Base-by-base conservation (phyloP, 2,329 filamentous ascomycete genomes). In the Chrysosporium keratinophilum region DNA sequence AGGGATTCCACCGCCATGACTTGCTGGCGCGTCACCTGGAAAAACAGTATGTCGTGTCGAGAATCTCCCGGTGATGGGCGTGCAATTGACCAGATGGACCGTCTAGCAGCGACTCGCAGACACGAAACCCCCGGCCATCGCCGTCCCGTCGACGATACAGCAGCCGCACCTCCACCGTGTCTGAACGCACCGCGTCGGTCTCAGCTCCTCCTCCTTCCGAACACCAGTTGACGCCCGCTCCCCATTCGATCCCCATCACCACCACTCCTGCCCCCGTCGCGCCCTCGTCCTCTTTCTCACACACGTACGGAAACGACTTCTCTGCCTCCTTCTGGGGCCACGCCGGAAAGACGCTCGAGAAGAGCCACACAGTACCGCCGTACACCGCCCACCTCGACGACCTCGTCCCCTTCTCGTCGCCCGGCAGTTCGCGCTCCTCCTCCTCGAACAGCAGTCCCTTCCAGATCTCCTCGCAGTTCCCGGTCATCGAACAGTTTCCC, bases 11-110 rank as follows among this genome's bases (percentile, higher is more conserved):
- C 57, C 71, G 74, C 12, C 62, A 69, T 28, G 74, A 76, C 62
- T 62, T 76, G 43, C 65, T 76, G 44, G 64, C 71, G 34, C 70
- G 74, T 28, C 74, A 76, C 61, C 71, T 75, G 65, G 74, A 75
- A 60, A 69, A 73, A 68, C 74, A 76, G 74, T 76, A 63, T 62
- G 72, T 49, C 14, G 11, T 17, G 19, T 34, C 41, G 9, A 2
- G 3, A n/a, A 9, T 35, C n/a, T 42, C 20, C 4, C 19, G 3
- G 17, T 3, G 2, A 28, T 14, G 19, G n/a, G 39, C 43, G 20
- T 11, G 35, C 12, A 20, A 39, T 4, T 28, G 23, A 28, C n/a
- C 9, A 15, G 17, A 47, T 23, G 20, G 47, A 44, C 28, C 19
- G 12, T 43, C 19, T 28, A 33, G 34, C 37, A 54, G 41, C 35